Percentiles rank a stretch among this genome's conserved stretches.
Evolutionary conservation across 2,329 filamentous ascomycete genomes (phyloP).

Genomic region (Aspergillus hiratsukae): DNA sequence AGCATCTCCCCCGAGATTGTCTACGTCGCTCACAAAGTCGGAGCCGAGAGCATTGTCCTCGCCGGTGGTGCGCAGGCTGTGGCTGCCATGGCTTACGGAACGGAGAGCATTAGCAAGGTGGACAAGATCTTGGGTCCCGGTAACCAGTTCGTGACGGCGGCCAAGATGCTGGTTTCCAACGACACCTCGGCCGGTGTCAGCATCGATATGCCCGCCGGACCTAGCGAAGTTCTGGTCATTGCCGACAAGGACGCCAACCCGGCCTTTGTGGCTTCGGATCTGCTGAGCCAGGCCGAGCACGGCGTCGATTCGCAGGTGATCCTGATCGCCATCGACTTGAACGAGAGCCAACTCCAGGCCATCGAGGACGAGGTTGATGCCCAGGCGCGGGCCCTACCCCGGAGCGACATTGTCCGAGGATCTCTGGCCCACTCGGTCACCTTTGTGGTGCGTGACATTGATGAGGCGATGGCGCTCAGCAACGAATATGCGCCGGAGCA

Average conservation of each 20-base stretch:
- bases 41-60: slow-evolving; percentile 90
- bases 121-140: slow-evolving; percentile 98
- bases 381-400: slow-evolving; percentile 80
- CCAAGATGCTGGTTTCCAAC: slow-evolving; percentile 97
- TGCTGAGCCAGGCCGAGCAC: slow-evolving; percentile 94
- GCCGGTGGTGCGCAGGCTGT: slow-evolving; percentile 94
- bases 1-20: slow-evolving; percentile 94
- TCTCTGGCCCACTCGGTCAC: slow-evolving; percentile 90
- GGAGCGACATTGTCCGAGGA: slow-evolving; percentile 88
- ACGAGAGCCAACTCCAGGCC: slow-evolving; percentile 65
- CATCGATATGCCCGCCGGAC: slow-evolving; percentile 98
- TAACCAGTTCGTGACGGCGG: slow-evolving; percentile 97
- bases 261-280: slow-evolving; percentile 90
- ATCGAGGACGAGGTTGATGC: slow-evolving; percentile 89
- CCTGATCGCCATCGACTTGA: slow-evolving; percentile 76
- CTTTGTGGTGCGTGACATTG: slow-evolving; percentile 65
- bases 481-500: slow-evolving; percentile 97
- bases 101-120: slow-evolving; percentile 88
- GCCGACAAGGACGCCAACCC: slow-evolving; percentile 85
- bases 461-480: slow-evolving; percentile 74
- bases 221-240: slow-evolving; percentile 93
- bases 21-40: slow-evolving; percentile 94
- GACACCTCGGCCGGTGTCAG: slow-evolving; percentile 92
- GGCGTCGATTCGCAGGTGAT: slow-evolving; percentile 95
- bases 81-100: slow-evolving; percentile 95